phyloP scores from a whole-genome alignment of 345 rosid species.

The Mangifera indica region DNA sequence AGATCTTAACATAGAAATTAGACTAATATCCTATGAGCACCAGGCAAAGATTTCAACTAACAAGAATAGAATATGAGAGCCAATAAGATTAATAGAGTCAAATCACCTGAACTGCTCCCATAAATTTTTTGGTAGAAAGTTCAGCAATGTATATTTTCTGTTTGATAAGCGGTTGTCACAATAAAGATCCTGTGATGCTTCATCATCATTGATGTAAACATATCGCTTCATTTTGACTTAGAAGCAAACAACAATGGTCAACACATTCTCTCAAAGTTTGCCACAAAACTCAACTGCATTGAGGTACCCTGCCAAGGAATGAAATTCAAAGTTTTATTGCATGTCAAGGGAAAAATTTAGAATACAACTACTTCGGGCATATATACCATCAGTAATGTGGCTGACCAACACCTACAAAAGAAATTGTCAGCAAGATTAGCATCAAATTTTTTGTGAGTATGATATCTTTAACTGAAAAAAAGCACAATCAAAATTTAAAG shows the following conservation, averaged over 20 bases:
- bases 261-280: slow-evolving; percentile 24
- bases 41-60: not conserved
- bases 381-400: not conserved
- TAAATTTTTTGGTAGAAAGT: slow-evolving; percentile 88
- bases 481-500: too few relatives aligned
- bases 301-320: slow-evolving; percentile 7
- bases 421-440: not conserved
- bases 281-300: slow-evolving; percentile 20
- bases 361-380: not conserved
- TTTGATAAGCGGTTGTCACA: slow-evolving; percentile 88
- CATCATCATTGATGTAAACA: slow-evolving; percentile 82
- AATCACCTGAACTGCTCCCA: slow-evolving; percentile 93
- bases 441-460: not conserved
- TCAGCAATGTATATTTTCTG: slow-evolving; percentile 78
- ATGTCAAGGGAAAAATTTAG: slow-evolving; percentile 4
- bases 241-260: slow-evolving; percentile 24
- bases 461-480: too few relatives aligned
- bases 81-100: slow-evolving; percentile 3
- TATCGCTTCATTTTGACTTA: slow-evolving; percentile 69
- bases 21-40: not conserved
- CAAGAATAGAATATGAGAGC: not conserved
- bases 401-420: not conserved
- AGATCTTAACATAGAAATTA: not conserved
- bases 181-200: slow-evolving; percentile 64
- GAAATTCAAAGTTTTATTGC: slow-evolving; percentile 1